Conservation (phyloP, 2,329 filamentous ascomycete genomes). For the Cadophora sp. region DNA sequence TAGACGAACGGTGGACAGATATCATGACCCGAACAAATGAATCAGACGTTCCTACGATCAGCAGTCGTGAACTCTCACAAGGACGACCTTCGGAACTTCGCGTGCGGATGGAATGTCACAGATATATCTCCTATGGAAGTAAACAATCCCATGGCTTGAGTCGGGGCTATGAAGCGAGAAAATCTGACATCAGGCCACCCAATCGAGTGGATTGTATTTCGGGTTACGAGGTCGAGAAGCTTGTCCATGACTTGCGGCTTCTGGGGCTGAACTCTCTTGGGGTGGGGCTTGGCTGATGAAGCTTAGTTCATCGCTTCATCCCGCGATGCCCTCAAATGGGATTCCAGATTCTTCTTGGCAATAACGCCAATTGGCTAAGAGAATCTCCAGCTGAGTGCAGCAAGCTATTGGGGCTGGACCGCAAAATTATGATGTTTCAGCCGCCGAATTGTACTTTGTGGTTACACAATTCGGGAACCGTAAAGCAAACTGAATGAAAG, state of each 20-base stretch:
- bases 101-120: not conserved
- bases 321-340: not conserved
- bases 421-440: not conserved
- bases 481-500: not conserved
- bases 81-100: not conserved
- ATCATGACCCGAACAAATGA: not conserved
- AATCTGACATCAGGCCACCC: not conserved
- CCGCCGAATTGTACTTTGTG: not conserved
- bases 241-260: not conserved
- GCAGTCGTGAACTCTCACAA: not conserved
- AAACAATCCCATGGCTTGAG: not conserved
- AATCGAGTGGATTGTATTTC: not conserved
- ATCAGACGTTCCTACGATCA: not conserved
- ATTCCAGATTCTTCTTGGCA: not conserved
- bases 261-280: not conserved
- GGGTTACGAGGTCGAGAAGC: conserved; percentile 1
- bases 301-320: conserved; percentile 1
- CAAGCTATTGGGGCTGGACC: not conserved
- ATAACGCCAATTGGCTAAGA: not conserved
- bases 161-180: not conserved
- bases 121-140: not conserved
- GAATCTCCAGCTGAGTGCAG: not conserved
- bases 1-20: not conserved
- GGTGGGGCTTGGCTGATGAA: not conserved
- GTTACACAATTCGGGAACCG: not conserved